Base-by-base conservation (phyloP, 768 basidiomycete genomes). In the Hysterangium stoloniferum region DNA sequence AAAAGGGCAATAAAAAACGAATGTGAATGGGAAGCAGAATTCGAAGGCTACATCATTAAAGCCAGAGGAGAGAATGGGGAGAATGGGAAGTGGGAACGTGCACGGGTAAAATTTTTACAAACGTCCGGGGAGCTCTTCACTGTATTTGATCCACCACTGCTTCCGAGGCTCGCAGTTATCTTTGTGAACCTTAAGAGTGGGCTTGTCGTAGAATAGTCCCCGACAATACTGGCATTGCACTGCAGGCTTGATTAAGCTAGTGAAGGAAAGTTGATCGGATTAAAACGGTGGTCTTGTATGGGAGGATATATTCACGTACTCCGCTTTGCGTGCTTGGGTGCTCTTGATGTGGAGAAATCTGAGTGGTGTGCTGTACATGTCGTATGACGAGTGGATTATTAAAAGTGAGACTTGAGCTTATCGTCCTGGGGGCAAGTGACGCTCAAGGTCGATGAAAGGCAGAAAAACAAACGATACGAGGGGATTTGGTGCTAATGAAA, bases 111-210 rank as follows among this genome's bases (percentile, higher is more conserved):
- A n/a, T n/a, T n/a, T 13, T 22, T 51, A 51, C 31, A 51, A 33
- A 15, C 49, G 49, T 15, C 49, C 37, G 13, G 49, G 49, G 4
- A 51, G 38, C 37, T 51, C 49, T 24, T 51, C 49, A 40, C 49
- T 40, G 17, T 51, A 51, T 24, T 40, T 42, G n/a, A 51, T 13
- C 49, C 49, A 51, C 37, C 37, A 51, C 17, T 51, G 38, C 29
- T 40, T 37, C 20, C 49, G 49, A 17, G 49, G 49, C 38, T 42
- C 49, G 37, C 49, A 51, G n/a, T 42, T 27, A 37, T 51, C 49
- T 31, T 51, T 51, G 37, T 51, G 49, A 2, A 17, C 38, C 33
- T 51, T 51, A 8, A 28, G 31, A n/a, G 36, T 29, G 17, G 4
- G 12, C 41, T 51, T 51, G 27, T 41, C 40, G 17, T 15, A 42